phyloP scores from a whole-genome alignment of 1,139 yeast species.

The Taphrina flavorubra region DNA sequence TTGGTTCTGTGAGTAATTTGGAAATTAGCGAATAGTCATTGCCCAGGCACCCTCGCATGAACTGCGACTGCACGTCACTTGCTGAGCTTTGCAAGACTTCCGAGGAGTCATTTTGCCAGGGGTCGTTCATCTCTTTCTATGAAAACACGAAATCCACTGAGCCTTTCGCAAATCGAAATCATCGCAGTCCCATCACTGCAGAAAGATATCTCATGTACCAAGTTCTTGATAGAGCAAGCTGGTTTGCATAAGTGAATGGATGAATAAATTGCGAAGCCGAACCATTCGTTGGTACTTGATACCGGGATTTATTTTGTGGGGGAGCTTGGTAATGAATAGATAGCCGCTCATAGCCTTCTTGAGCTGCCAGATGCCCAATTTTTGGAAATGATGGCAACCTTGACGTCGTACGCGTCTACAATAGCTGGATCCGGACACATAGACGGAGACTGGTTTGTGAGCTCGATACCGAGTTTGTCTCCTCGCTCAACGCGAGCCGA shows the following conservation, averaged over 20 bases:
- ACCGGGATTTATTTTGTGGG: slow-evolving; percentile 8
- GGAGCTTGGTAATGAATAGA: slow-evolving; percentile 6
- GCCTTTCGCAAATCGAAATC: no score
- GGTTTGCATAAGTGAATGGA: not conserved
- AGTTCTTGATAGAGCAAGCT: not conserved
- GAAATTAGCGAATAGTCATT: slow-evolving; percentile 34
- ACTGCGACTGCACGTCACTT: slow-evolving; percentile 23
- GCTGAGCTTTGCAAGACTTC: not conserved
- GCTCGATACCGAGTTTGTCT: no score
- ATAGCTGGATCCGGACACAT: no score
- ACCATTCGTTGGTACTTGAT: not conserved
- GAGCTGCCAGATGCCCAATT: no score
- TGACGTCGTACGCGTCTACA: no score
- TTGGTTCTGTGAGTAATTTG: slow-evolving; percentile 19
- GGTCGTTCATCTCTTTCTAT: slow-evolving; percentile 25
- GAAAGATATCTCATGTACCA: no score
- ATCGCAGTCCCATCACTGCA: no score
- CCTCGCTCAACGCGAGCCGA: not conserved
- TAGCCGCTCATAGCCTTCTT: not conserved
- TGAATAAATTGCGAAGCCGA: not conserved
- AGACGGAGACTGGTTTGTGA: no score
- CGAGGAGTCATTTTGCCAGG: slow-evolving; percentile 20
- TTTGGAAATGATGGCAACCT: no score
- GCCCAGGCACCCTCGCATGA: slow-evolving; percentile 34
- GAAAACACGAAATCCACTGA: no score